These are phyloP conservation scores for Fusarium dlaminii DNA, from an alignment of 2,329 filamentous ascomycete species.

Conservation along the genomic window DNA sequence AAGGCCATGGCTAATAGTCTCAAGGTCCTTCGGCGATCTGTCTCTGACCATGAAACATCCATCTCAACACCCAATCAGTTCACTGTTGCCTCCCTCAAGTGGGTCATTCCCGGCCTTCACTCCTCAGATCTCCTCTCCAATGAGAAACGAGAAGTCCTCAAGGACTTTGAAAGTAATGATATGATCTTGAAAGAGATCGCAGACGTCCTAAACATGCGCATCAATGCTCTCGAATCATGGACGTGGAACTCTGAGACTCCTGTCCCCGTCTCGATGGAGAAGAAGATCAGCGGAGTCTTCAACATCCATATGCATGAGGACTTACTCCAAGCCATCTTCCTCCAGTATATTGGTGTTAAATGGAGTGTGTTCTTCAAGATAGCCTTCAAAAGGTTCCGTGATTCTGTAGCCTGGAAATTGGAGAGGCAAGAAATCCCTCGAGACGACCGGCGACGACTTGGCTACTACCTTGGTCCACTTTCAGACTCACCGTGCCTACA, in stretches of 20 bases:
- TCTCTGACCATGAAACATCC: constrained; percentile 46
- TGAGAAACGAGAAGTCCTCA: constrained; percentile 53
- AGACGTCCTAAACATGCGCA: constrained; percentile 63
- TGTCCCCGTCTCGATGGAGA: constrained; percentile 54
- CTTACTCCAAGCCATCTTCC: constrained; percentile 60
- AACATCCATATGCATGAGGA: constrained; percentile 63
- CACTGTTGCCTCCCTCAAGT: constrained; percentile 46
- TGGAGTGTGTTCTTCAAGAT: constrained; percentile 57
- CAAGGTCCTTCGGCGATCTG: constrained; percentile 37
- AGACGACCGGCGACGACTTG: constrained; percentile 41
- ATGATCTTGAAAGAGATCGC: constrained; percentile 59
- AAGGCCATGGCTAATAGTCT: constrained; percentile 40
- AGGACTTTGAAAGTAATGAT: constrained; percentile 53
- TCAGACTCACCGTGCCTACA: constrained; percentile 38
- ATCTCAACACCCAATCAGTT: constrained; percentile 50
- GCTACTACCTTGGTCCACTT: constrained; percentile 51
- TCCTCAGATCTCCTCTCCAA: constrained; percentile 56
- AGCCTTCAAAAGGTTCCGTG: constrained; percentile 46
- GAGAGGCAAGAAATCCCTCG: constrained; percentile 44
- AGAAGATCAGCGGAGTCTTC: constrained; percentile 60
- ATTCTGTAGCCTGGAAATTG: constrained; percentile 49
- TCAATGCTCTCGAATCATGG: constrained; percentile 56
- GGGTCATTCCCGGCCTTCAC: constrained; percentile 55
- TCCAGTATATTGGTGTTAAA: constrained; percentile 59
- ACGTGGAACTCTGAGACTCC: constrained; percentile 53